These are phyloP conservation scores for Ophiostoma tasmaniense DNA, from an alignment of 2,329 filamentous ascomycete species.

Conservation along the genomic window DNA sequence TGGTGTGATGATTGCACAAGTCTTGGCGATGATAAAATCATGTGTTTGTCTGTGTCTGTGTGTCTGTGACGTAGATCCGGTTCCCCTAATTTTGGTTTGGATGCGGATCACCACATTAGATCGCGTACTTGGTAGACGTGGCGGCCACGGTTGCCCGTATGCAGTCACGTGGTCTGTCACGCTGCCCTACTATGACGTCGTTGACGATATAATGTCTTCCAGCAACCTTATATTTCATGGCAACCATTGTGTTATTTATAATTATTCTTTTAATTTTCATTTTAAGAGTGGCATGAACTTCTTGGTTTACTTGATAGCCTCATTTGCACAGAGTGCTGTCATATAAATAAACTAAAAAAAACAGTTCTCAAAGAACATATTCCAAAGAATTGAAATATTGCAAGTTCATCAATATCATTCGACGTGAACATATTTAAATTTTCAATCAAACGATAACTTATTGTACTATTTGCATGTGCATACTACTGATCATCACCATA, in stretches of 20 bases:
- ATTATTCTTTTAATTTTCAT: not conserved
- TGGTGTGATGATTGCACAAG: not conserved
- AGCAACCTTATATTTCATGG: not conserved
- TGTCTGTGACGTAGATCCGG: not conserved
- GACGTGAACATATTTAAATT: no score
- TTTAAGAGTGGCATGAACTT: no score
- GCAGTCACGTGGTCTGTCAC: not conserved
- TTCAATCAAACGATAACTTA: no score
- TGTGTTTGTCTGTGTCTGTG: not conserved
- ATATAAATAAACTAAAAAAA: no score
- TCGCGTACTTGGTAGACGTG: constrained; percentile 1
- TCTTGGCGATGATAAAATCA: not conserved
- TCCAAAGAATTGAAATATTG: no score
- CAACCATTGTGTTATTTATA: not conserved
- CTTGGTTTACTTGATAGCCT: no score
- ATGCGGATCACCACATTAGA: not conserved
- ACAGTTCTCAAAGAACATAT: no score
- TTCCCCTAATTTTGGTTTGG: not conserved
- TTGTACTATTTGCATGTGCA: no score
- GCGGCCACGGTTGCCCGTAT: not conserved
- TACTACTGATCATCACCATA: constrained; percentile 1
- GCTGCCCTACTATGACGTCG: not conserved
- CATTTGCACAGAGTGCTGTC: no score
- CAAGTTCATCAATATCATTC: no score
- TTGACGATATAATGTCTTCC: not conserved